Evolutionary conservation across 1,284 basidiomycete species (phyloP).

Genomic region (Moesziomyces sp.): DNA sequence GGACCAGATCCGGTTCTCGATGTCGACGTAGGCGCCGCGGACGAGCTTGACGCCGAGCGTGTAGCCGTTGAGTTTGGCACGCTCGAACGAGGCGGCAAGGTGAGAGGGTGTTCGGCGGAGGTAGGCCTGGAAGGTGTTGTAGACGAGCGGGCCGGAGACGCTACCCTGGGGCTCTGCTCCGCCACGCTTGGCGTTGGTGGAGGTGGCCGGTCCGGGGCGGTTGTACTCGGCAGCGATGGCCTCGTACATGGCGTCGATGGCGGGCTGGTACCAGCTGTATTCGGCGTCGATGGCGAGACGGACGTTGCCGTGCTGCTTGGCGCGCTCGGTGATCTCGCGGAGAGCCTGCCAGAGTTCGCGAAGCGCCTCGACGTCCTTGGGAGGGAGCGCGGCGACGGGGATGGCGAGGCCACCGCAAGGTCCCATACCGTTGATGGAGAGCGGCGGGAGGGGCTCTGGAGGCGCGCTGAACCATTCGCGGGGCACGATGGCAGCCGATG

Average conservation of each 20-base stretch:
- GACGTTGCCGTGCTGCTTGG: conserved; percentile 53
- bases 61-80: conserved; percentile 78
- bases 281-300: conserved; percentile 60
- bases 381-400: conserved; percentile 48
- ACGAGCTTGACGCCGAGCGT: conserved; percentile 92
- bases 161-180: conserved; percentile 13
- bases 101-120: conserved; percentile 75
- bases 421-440: conserved; percentile 42
- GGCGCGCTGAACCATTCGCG: conserved; percentile 57
- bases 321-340: conserved; percentile 43
- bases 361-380: conserved; percentile 50
- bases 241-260: conserved; percentile 63
- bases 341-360: conserved; percentile 55
- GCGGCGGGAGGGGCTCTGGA: conserved; percentile 51
- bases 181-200: background rate
- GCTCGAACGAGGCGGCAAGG: conserved; percentile 76
- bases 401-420: conserved; percentile 56
- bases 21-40: conserved; percentile 88
- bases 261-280: conserved; percentile 61
- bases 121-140: conserved; percentile 63
- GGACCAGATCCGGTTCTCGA: conserved; percentile 73
- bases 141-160: conserved; percentile 54
- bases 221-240: conserved; percentile 60
- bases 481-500: conserved; percentile 55
- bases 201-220: conserved; percentile 6